phyloP scores from a whole-genome alignment of 371 early-diverging fungal genomes.

The Apophysomyces ossiformis region DNA sequence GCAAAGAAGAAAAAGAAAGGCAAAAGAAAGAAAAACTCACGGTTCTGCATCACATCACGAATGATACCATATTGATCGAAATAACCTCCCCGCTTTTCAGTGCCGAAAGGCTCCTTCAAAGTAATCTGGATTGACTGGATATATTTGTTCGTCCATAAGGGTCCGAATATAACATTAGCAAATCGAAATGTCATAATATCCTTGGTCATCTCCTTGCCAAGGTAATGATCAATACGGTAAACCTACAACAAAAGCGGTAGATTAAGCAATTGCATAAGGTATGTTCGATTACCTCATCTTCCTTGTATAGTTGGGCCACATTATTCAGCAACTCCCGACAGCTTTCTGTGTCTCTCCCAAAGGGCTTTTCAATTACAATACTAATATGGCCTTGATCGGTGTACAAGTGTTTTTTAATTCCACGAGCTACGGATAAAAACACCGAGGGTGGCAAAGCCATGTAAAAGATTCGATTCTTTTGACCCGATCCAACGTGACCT shows the following conservation, averaged over 20 bases:
- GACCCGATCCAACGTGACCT: constrained; percentile 33
- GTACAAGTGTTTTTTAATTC: constrained; percentile 73
- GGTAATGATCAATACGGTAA: constrained; percentile 97
- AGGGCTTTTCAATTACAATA: constrained; percentile 98
- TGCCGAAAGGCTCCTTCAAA: constrained; percentile 97
- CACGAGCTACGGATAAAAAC: constrained; percentile 83
- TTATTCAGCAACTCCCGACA: constrained; percentile 72
- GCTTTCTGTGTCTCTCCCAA: constrained; percentile 92
- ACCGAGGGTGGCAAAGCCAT: constrained; percentile 98
- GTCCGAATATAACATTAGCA: constrained; percentile 89
- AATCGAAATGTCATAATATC: constrained; percentile 93
- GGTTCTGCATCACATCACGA: constrained; percentile 99
- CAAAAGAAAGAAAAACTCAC: constrained; percentile 38
- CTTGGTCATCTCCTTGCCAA: constrained; percentile 99
- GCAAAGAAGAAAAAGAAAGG: too few species aligned
- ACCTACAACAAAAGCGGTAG: constrained; percentile 51
- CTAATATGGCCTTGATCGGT: constrained; percentile 61
- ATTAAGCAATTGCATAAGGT: not conserved
- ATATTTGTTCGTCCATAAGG: constrained; percentile 86
- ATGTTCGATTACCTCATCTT: constrained; percentile 73
- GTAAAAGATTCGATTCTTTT: constrained; percentile 86
- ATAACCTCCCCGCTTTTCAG: constrained; percentile 98
- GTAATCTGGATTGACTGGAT: constrained; percentile 96
- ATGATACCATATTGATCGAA: constrained; percentile 99
- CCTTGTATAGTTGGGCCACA: constrained; percentile 76